A percentile compares a stretch with the other conserved stretches of the same genome.
These are phyloP conservation scores for Mikania micrantha DNA, from an alignment of 129 eudicot species.

Conservation along the genomic window DNA sequence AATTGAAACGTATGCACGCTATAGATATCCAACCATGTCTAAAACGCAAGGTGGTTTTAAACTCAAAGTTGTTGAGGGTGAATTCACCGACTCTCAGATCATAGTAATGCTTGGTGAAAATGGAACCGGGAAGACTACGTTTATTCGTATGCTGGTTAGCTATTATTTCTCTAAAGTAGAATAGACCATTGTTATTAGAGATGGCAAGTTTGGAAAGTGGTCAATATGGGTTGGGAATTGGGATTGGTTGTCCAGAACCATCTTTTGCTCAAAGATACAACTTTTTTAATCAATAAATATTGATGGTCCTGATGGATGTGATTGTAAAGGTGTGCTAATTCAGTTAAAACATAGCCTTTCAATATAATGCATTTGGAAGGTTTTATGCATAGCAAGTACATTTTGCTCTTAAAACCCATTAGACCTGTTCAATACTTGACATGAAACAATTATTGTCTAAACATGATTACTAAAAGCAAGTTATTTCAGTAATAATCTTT, in stretches of 20 bases:
- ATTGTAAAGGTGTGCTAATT: too few relatives aligned
- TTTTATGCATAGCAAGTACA: too few relatives aligned
- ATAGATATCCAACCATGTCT: slow-evolving; percentile 69
- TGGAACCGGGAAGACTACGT: slow-evolving; percentile 93
- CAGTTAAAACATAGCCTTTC: too few relatives aligned
- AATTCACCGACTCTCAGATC: slow-evolving; percentile 83
- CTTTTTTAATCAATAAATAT: background rate
- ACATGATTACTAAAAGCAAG: too few relatives aligned
- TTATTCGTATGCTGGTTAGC: slow-evolving; percentile 80
- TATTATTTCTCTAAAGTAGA: background rate
- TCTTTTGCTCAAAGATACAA: background rate
- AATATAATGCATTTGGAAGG: too few relatives aligned
- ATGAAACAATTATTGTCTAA: too few relatives aligned
- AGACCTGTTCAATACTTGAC: too few relatives aligned
- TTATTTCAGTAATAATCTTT: too few relatives aligned
- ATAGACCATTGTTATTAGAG: background rate
- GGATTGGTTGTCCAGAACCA: background rate
- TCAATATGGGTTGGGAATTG: background rate
- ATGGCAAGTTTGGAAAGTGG: background rate
- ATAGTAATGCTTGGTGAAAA: slow-evolving; percentile 93
- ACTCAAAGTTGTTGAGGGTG: slow-evolving; percentile 77
- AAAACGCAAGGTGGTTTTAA: slow-evolving; percentile 73
- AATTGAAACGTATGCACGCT: slow-evolving; percentile 75
- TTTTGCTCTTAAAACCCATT: too few relatives aligned
- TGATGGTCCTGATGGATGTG: background rate